Evolutionary conservation across 805 yeast species (phyloP).

Genomic region (Ogataea pignaliae): DNA sequence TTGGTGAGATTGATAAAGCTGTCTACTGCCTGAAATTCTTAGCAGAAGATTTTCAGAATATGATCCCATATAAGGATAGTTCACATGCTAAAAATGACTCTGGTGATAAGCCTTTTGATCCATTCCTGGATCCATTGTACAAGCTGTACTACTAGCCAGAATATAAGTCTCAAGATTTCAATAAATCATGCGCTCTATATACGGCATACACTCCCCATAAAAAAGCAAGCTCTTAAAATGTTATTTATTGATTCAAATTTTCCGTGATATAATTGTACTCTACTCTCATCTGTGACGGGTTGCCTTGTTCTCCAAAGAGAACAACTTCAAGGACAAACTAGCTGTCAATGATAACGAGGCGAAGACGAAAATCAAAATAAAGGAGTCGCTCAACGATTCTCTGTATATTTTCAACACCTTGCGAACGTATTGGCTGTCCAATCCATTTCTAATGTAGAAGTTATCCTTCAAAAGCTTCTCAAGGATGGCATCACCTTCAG

Average conservation of each 20-base stretch:
- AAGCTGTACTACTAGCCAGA: slow-evolving; percentile 5
- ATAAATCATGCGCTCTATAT: too few species aligned
- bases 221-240: too few species aligned
- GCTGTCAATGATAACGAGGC: slow-evolving; percentile 20
- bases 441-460: slow-evolving; percentile 27
- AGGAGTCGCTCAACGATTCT: slow-evolving; percentile 23
- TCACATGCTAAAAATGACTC: background rate
- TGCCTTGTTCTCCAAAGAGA: slow-evolving; percentile 4
- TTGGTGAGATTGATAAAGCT: slow-evolving; percentile 17
- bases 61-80: slow-evolving; percentile 9
- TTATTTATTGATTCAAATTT: too few species aligned
- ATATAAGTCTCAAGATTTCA: too few species aligned
- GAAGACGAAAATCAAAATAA: slow-evolving; percentile 22
- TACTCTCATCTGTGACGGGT: slow-evolving; percentile 1
- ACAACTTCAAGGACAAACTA: slow-evolving; percentile 20
- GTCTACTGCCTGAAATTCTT: slow-evolving; percentile 21
- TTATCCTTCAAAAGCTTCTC: slow-evolving; percentile 21
- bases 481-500: slow-evolving; percentile 21
- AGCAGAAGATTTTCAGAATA: slow-evolving; percentile 20
- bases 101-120: slow-evolving; percentile 7
- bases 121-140: slow-evolving; percentile 10
- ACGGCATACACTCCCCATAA: too few species aligned
- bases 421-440: slow-evolving; percentile 20
- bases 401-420: slow-evolving; percentile 29
- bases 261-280: too few species aligned